Base-by-base conservation (phyloP, 352 stramenopile genomes). In the Phytophthora macrochlamydospora region DNA sequence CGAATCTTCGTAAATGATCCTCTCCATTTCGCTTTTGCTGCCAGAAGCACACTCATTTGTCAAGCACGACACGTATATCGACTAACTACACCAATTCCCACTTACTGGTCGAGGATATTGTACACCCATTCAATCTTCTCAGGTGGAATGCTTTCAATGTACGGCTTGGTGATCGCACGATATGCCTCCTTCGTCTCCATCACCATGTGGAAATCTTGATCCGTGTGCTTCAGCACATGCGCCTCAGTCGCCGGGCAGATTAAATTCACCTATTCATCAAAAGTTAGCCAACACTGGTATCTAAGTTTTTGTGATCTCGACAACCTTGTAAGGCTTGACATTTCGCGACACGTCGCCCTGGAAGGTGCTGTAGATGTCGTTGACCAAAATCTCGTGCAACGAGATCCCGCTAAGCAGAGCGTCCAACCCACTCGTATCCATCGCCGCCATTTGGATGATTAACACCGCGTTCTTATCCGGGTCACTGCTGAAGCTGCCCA, bases 81-180 rank as follows among this genome's bases (percentile, higher is more conserved):
- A 8, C 33, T 30, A 33, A 33, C 42, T 24, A 24, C 31, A 24
- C 58, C 9, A 28, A 13, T 30, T 1, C 18, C 2, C 13, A 78
- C 87, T 76, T 82, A 96, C 89, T 92, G 79, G 4, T 94, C 84
- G 40, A 96, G 65, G 59, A 96, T 96, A 56, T 96, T 96, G 78
- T 93, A 93, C 49, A 96, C 79, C 89, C 89, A 96, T 49, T 94
- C 85, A 59, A 96, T 79, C 49, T 90, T 94, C 38, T 90, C 82
- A 24, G 55, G 40, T 0, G 86, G 89, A 52, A 94, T 78, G 56
- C 67, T 94, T 32, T 91, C 78, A 29, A 96, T 96, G 65, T 78
- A 93, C 48, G 83, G 79, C 60, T 72, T 70, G 14, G 87, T 96
- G 32, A 94, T 79, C 50, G 59, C 70, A 38, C 90, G 71, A 75